These are phyloP conservation scores for Orbilia ellipsospora DNA, from an alignment of 2,329 filamentous ascomycete genomes.

Conservation along the genomic window DNA sequence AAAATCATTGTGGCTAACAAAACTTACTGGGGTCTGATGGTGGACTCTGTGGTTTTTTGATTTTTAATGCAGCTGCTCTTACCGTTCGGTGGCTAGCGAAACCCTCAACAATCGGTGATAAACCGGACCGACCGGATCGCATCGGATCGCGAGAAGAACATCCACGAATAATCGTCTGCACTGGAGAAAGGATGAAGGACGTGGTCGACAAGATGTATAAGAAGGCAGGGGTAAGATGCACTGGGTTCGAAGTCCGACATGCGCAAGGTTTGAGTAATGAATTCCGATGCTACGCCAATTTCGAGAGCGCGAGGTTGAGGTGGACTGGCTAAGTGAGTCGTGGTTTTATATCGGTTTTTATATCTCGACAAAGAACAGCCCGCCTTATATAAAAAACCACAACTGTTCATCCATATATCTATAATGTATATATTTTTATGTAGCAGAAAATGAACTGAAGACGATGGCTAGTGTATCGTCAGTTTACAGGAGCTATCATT, in stretches of 20 bases:
- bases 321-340: constrained; percentile 61
- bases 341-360: too few species aligned
- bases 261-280: constrained; percentile 81
- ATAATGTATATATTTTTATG: too few species aligned
- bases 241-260: constrained; percentile 76
- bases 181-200: constrained; percentile 78
- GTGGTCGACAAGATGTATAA: constrained; percentile 76
- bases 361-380: too few species aligned
- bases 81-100: constrained; percentile 79
- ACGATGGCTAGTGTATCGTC: too few species aligned
- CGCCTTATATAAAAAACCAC: too few species aligned
- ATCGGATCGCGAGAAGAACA: constrained; percentile 56
- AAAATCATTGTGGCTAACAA: constrained; percentile 12
- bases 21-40: constrained; percentile 57
- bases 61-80: constrained; percentile 70
- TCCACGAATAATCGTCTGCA: constrained; percentile 73
- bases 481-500: too few species aligned
- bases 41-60: constrained; percentile 38
- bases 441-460: too few species aligned
- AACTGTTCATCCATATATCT: too few species aligned
- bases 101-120: constrained; percentile 59
- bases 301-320: constrained; percentile 71
- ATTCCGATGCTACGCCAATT: constrained; percentile 83
- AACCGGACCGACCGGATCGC: constrained; percentile 47
- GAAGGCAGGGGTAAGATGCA: constrained; percentile 72